Conservation (phyloP, 2,329 filamentous ascomycete genomes). For the Aspergillus sclerotialis region DNA sequence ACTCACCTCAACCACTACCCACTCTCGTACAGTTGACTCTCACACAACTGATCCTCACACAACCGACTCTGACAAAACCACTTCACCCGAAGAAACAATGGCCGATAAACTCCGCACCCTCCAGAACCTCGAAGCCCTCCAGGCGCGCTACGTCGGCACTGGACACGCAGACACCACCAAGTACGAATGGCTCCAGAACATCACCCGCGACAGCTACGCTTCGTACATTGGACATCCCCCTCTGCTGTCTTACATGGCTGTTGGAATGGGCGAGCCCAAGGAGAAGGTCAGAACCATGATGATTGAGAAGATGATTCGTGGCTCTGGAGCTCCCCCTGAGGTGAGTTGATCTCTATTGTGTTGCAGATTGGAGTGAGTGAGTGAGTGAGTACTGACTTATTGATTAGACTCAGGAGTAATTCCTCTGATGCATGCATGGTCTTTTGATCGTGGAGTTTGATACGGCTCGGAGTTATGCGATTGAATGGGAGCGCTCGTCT, state of each 20-base stretch:
- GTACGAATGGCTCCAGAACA: conserved; percentile 96
- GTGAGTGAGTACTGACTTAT: not conserved
- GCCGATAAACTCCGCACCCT: conserved; percentile 97
- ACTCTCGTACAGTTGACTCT: not conserved
- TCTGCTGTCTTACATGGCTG: conserved; percentile 77
- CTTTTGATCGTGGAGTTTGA: too few species aligned
- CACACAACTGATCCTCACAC: not conserved
- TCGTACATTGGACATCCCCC: conserved; percentile 86
- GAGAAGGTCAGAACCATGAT: conserved; percentile 73
- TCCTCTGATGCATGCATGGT: too few species aligned
- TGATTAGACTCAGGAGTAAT: conserved; percentile 8
- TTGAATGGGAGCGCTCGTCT: too few species aligned
- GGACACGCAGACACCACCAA: conserved; percentile 94
- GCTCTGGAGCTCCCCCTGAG: conserved; percentile 60
- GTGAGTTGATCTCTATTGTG: conserved; percentile 27
- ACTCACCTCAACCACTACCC: conserved; percentile 7
- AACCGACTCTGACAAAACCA: not conserved
- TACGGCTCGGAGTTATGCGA: too few species aligned
- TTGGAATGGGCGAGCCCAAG: conserved; percentile 78
- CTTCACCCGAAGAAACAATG: conserved; percentile 42
- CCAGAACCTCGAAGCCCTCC: conserved; percentile 94
- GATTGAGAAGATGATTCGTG: conserved; percentile 66
- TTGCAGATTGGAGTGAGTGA: too few species aligned
- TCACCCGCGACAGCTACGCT: conserved; percentile 85
- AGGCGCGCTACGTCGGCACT: conserved; percentile 92